Evolutionary conservation across 108 stramenopile species (phyloP).

Genomic region (Bacterosira constricta): DNA sequence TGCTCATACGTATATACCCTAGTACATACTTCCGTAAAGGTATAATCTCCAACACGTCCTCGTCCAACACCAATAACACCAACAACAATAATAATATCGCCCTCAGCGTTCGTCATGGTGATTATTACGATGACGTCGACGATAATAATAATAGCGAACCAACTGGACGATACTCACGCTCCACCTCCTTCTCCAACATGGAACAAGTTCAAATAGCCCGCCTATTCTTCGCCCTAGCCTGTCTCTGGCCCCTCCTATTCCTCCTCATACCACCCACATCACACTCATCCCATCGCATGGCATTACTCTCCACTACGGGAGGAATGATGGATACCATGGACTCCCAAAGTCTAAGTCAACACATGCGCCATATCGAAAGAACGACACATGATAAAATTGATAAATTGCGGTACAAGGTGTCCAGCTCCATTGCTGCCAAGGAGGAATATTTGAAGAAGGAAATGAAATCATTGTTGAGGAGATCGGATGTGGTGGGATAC

Average conservation of each 20-base stretch:
- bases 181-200: not conserved
- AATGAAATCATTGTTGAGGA: conserved; percentile 46
- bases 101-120: too few species aligned
- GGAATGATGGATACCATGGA: not conserved
- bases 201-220: not conserved
- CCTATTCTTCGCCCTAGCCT: conserved; percentile 3
- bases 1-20: too few species aligned
- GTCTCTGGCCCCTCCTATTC: conserved; percentile 14
- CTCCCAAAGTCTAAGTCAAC: not conserved
- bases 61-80: too few species aligned
- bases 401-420: not conserved
- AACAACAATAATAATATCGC: too few species aligned
- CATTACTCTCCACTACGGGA: conserved; percentile 2
- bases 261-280: not conserved
- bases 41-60: too few species aligned
- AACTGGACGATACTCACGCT: too few species aligned
- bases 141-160: too few species aligned
- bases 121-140: too few species aligned
- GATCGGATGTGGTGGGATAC: conserved; percentile 78
- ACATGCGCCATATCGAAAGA: not conserved
- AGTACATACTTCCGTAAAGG: too few species aligned
- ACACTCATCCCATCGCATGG: not conserved
- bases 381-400: conserved; percentile 19
- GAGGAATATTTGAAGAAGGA: conserved; percentile 3
- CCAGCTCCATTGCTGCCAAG: not conserved